A percentile compares a stretch with the other conserved stretches of the same genome.
These are phyloP conservation scores for Anisodus acutangulus DNA, from an alignment of 257 asterid genomes.

Conservation along the genomic window DNA sequence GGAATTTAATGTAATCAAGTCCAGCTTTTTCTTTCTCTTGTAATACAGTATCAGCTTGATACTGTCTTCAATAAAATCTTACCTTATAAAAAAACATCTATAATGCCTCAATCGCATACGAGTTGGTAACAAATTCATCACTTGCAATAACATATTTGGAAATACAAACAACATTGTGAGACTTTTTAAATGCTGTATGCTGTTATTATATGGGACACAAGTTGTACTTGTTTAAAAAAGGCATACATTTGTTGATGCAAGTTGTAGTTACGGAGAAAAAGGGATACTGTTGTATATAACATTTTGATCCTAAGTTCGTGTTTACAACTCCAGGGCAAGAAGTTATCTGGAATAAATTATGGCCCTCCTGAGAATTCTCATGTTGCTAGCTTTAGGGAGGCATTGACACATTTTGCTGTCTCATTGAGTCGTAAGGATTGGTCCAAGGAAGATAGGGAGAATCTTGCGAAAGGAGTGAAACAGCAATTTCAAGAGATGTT, in stretches of 20 bases:
- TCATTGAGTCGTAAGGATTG: conserved; percentile 58
- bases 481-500: conserved; percentile 88
- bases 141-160: conserved; percentile 1
- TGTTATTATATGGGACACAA: background rate
- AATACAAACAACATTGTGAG: background rate
- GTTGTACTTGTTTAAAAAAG: background rate
- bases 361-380: conserved; percentile 89
- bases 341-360: conserved; percentile 56
- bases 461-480: conserved; percentile 76
- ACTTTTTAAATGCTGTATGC: background rate
- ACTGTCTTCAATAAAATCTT: no score
- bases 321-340: conserved; percentile 62
- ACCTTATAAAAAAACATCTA: no score
- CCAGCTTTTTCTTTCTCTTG: no score
- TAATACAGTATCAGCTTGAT: no score
- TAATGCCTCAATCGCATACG: background rate
- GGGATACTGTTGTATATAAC: background rate
- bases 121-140: conserved; percentile 4
- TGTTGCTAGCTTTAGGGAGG: conserved; percentile 62
- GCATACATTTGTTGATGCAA: conserved; percentile 14
- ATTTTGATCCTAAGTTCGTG: conserved; percentile 30
- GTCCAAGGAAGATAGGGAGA: conserved; percentile 78
- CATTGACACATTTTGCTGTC: conserved; percentile 58
- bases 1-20: no score
- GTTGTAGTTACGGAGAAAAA: background rate